Evolutionary conservation across 805 yeast species (phyloP).

Genomic region (Metschnikowia similis): DNA sequence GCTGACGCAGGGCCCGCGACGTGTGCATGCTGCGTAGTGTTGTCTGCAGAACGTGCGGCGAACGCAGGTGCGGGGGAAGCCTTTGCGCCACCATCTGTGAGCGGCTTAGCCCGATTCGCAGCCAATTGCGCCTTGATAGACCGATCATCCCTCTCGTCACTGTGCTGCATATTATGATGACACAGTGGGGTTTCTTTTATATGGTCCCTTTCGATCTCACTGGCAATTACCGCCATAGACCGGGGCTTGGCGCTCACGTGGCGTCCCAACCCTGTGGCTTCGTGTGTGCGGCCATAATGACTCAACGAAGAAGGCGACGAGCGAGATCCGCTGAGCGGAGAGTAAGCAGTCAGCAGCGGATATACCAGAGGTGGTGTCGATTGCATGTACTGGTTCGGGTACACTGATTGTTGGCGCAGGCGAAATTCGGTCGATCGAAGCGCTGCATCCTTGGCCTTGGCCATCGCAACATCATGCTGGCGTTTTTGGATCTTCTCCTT

Average conservation of each 20-base stretch:
- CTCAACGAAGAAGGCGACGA: not conserved
- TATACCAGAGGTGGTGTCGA: not conserved
- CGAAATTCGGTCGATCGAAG: constrained; percentile 48
- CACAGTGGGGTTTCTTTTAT: constrained; percentile 25
- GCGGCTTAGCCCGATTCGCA: constrained; percentile 36
- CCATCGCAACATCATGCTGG: constrained; percentile 61
- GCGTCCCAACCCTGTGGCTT: not conserved
- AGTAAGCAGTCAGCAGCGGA: too few relatives aligned
- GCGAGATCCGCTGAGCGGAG: too few relatives aligned
- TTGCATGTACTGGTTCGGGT: not conserved
- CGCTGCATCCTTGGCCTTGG: constrained; percentile 55
- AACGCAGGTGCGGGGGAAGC: constrained; percentile 3
- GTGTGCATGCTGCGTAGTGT: constrained; percentile 6
- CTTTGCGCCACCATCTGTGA: not conserved
- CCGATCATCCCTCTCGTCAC: constrained; percentile 4
- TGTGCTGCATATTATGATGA: constrained; percentile 19
- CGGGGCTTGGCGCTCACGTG: constrained; percentile 21
- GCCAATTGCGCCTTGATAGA: constrained; percentile 46
- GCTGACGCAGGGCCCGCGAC: not conserved
- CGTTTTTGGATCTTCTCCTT: constrained; percentile 62
- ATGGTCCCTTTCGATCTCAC: constrained; percentile 34
- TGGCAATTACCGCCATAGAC: constrained; percentile 41
- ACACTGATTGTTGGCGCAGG: constrained; percentile 36
- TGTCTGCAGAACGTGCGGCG: not conserved
- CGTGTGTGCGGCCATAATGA: not conserved